A percentile compares a stretch with the other conserved stretches of the same genome.
phyloP scores from a whole-genome alignment of 2,329 filamentous ascomycete genomes.

The Trichoderma sp. region DNA sequence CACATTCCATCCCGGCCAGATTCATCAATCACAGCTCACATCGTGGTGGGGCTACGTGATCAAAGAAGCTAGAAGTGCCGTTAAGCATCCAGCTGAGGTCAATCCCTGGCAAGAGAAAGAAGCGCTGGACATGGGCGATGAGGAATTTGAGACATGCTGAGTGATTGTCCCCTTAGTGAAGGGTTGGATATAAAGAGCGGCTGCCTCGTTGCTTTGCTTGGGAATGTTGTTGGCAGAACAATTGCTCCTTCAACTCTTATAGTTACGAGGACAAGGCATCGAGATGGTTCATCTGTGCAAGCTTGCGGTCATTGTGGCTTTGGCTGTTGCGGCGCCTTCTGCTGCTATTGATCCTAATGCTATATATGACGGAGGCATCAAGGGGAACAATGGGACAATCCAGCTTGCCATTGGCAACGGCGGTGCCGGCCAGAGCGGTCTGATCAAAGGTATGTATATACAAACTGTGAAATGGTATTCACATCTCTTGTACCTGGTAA shows the following conservation, averaged over 20 bases:
- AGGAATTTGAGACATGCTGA: not conserved
- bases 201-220: not conserved
- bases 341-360: slow-evolving; percentile 21
- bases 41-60: not conserved
- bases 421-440: slow-evolving; percentile 37
- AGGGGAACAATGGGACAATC: slow-evolving; percentile 21
- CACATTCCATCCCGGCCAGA: not conserved
- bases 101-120: not conserved
- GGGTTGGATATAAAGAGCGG: not conserved
- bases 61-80: not conserved
- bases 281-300: slow-evolving; percentile 14
- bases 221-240: not conserved
- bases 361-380: slow-evolving; percentile 26
- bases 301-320: not conserved
- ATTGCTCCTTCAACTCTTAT: not conserved
- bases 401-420: slow-evolving; percentile 35
- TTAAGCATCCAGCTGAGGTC: not conserved
- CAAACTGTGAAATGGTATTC: not conserved
- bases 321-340: not conserved
- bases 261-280: not conserved
- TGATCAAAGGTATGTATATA: slow-evolving; percentile 31
- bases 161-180: not conserved
- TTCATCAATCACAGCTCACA: not conserved
- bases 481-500: not conserved
- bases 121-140: not conserved